Conservation (phyloP, 2,329 filamentous ascomycete species). For the Fusarium heterosporum region DNA sequence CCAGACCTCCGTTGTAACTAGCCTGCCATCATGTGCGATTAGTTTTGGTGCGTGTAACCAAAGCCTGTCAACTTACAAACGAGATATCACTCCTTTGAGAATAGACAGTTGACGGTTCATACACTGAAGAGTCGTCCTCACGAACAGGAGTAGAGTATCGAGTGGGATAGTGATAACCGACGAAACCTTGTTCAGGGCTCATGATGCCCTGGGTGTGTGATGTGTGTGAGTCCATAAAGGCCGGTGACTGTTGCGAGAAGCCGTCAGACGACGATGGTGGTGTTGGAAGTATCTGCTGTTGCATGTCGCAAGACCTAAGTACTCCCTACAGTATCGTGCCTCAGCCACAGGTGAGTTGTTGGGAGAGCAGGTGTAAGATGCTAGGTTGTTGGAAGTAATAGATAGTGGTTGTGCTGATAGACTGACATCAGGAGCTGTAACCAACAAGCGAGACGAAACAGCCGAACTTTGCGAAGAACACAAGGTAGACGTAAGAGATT, state of each 20-base stretch:
- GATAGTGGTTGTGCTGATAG: conserved; percentile 10
- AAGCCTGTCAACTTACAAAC: conserved; percentile 32
- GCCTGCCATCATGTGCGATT: conserved; percentile 22
- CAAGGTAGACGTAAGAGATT: conserved; percentile 23
- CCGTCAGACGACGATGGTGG: conserved; percentile 56
- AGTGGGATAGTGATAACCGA: conserved; percentile 19
- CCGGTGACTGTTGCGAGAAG: conserved; percentile 22
- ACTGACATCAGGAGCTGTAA: conserved; percentile 8
- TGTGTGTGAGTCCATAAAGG: conserved; percentile 33
- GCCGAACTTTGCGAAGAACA: conserved; percentile 19
- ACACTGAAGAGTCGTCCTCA: conserved; percentile 34
- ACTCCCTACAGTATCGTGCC: conserved; percentile 5
- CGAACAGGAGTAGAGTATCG: conserved; percentile 38
- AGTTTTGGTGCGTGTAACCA: neutral
- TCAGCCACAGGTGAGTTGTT: neutral
- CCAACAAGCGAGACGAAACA: neutral
- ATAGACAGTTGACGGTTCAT: conserved; percentile 37
- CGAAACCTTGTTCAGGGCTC: conserved; percentile 17
- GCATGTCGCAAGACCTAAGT: conserved; percentile 48
- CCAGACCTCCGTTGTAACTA: conserved; percentile 21
- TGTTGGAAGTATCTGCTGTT: conserved; percentile 57
- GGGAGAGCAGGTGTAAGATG: neutral
- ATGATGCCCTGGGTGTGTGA: conserved; percentile 29
- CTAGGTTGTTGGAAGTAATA: conserved; percentile 9
- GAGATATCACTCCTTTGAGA: conserved; percentile 31